Percentiles rank a stretch among this genome's conserved stretches.
Conservation (phyloP, 2,329 filamentous ascomycete species). For the Cordyceps tenuipes region DNA sequence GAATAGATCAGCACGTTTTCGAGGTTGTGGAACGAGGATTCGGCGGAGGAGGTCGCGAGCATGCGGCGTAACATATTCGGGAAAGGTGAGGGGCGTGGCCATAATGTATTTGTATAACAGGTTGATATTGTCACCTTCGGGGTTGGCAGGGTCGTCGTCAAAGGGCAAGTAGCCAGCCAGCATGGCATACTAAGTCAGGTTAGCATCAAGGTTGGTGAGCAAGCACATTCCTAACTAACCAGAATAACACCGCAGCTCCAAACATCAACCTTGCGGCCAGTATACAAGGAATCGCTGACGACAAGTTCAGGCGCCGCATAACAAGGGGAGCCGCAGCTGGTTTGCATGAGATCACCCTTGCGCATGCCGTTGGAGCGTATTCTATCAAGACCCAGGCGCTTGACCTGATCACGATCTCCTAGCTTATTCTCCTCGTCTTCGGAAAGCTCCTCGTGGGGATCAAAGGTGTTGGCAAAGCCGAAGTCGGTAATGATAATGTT, state of each 20-base stretch:
- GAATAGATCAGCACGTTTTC: constrained; percentile 90
- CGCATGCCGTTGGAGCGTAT: constrained; percentile 65
- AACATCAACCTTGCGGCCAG: constrained; percentile 93
- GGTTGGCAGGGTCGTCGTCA: constrained; percentile 95
- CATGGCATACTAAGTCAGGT: constrained; percentile 75
- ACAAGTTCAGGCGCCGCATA: constrained; percentile 96
- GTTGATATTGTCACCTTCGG: constrained; percentile 98
- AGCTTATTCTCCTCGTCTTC: constrained; percentile 88
- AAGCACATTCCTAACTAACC: constrained; percentile 49
- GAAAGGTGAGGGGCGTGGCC: constrained; percentile 91
- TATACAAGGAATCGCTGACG: constrained; percentile 95
- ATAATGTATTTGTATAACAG: constrained; percentile 99
- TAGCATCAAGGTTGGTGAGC: background rate
- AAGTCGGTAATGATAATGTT: constrained; percentile 99
- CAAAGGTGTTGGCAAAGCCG: constrained; percentile 96
- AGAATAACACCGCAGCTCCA: constrained; percentile 99
- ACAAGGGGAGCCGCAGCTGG: constrained; percentile 94
- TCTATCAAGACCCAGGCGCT: constrained; percentile 76
- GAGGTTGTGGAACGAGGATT: constrained; percentile 89
- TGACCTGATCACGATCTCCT: constrained; percentile 79
- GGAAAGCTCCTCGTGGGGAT: constrained; percentile 75
- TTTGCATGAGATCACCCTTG: constrained; percentile 95
- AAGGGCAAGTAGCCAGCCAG: constrained; percentile 95
- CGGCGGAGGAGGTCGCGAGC: constrained; percentile 85
- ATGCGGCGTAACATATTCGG: constrained; percentile 97